Percentiles rank a stretch among this genome's conserved stretches.
Conservation (phyloP, 192 early-diverging fungal genomes). For the Rhizophagus clarus region DNA sequence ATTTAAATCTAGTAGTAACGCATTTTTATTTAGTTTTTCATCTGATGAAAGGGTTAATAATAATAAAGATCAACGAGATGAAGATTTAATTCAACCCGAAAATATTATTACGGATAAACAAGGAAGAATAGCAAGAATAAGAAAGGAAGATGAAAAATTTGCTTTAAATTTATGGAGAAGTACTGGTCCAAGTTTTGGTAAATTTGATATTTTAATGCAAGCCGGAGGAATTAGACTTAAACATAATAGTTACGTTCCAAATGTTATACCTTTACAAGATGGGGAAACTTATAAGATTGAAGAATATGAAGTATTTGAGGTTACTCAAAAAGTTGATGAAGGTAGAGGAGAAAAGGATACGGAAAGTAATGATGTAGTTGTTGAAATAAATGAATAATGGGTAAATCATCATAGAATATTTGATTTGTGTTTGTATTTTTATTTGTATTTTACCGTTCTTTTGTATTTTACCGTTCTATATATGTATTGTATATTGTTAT, state of each 20-base stretch:
- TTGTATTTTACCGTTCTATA: too few relatives aligned
- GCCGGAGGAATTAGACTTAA: not conserved
- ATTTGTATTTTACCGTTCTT: too few relatives aligned
- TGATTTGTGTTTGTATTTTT: too few relatives aligned
- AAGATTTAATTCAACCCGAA: too few relatives aligned
- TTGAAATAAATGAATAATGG: not conserved
- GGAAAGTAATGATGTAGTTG: not conserved
- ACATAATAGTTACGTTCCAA: conserved; percentile 10
- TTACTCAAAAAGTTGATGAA: not conserved
- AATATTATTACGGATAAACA: not conserved
- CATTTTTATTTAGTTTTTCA: conserved; percentile 8
- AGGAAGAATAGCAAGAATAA: conserved; percentile 8
- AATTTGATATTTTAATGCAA: conserved; percentile 24
- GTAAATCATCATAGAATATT: not conserved
- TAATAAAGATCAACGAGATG: not conserved
- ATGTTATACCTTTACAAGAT: not conserved
- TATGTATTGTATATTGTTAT: too few relatives aligned
- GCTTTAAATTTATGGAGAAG: conserved; percentile 15
- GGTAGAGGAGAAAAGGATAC: not conserved
- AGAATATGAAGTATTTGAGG: conserved; percentile 22
- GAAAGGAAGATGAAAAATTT: not conserved
- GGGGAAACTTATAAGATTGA: not conserved
- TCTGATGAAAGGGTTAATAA: too few relatives aligned
- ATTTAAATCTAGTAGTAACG: not conserved
- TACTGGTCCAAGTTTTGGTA: conserved; percentile 23